Evolutionary conservation across 108 stramenopile species (phyloP).

Genomic region (Licmophora abbreviata): DNA sequence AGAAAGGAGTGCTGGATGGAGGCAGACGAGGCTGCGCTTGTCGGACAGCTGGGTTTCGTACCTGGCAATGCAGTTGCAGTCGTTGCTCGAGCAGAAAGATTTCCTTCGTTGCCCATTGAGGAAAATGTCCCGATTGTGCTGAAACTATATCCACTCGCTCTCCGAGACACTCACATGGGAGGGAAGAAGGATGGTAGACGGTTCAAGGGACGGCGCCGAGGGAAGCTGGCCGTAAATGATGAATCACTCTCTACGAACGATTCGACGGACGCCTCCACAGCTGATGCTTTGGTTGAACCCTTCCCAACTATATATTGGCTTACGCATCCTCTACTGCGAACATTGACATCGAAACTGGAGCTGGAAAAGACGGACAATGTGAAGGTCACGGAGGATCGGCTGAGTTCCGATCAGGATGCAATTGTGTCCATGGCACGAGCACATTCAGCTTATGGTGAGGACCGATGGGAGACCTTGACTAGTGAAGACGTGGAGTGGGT

Average conservation of each 20-base stretch:
- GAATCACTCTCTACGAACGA: conserved; percentile 5
- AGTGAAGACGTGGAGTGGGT: conserved; percentile 28
- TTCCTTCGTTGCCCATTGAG: conserved; percentile 1
- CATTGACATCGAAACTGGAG: conserved; percentile 58
- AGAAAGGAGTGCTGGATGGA: conserved; percentile 9
- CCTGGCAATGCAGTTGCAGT: conserved; percentile 74
- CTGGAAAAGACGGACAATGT: conserved; percentile 27
- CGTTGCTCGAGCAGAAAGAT: conserved; percentile 24
- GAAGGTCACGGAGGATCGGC: conserved; percentile 23
- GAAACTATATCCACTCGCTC: conserved; percentile 66
- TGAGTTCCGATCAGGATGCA: conserved; percentile 17
- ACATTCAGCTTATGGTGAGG: conserved; percentile 53
- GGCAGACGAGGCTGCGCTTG: conserved; percentile 28
- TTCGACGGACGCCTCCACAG: background rate
- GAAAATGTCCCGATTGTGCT: conserved; percentile 43
- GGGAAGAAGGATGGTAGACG: conserved; percentile 45
- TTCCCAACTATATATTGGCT: conserved; percentile 85
- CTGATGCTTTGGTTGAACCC: conserved; percentile 48
- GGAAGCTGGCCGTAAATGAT: conserved; percentile 4
- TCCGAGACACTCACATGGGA: conserved; percentile 47
- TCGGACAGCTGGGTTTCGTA: conserved; percentile 61
- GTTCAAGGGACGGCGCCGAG: conserved; percentile 43
- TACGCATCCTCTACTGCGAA: conserved; percentile 49
- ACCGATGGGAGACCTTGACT: conserved; percentile 43
- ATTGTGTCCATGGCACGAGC: conserved; percentile 62